These are phyloP conservation scores for Paecilomyces sp. DNA, from an alignment of 2,329 filamentous ascomycete species.

Conservation along the genomic window DNA sequence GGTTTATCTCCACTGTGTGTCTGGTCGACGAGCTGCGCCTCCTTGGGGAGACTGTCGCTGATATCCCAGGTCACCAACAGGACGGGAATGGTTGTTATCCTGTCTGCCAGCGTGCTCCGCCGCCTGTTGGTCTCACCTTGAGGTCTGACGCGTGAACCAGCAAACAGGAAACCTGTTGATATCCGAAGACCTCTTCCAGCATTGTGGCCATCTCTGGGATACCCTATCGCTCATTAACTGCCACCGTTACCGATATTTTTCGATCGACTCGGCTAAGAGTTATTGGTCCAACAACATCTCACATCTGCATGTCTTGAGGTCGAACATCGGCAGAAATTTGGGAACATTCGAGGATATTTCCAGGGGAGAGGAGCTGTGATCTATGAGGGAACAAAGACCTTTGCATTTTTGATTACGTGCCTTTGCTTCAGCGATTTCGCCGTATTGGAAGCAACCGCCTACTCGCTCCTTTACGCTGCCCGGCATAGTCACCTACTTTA, in stretches of 20 bases:
- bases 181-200: constrained; percentile 1
- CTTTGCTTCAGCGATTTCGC: neutral
- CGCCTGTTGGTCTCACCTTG: constrained; percentile 27
- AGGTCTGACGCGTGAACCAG: constrained; percentile 13
- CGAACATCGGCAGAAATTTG: neutral
- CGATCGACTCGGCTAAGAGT: neutral
- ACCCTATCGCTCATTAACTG: neutral
- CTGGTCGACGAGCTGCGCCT: neutral
- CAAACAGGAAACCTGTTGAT: neutral
- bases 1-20: neutral
- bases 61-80: constrained; percentile 1
- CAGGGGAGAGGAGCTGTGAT: neutral
- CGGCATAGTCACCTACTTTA: neutral
- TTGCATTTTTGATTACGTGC: neutral
- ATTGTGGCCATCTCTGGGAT: neutral
- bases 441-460: neutral
- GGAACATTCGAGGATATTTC: neutral
- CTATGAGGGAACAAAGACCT: neutral
- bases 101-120: constrained; percentile 26
- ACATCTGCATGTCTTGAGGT: neutral
- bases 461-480: neutral
- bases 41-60: constrained; percentile 1
- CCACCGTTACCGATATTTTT: neutral
- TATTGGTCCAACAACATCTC: neutral
- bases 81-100: constrained; percentile 20